A percentile compares a stretch with the other conserved stretches of the same genome.
Evolutionary conservation across 768 basidiomycete genomes (phyloP).

Genomic region (Filobasidium wieringae): DNA sequence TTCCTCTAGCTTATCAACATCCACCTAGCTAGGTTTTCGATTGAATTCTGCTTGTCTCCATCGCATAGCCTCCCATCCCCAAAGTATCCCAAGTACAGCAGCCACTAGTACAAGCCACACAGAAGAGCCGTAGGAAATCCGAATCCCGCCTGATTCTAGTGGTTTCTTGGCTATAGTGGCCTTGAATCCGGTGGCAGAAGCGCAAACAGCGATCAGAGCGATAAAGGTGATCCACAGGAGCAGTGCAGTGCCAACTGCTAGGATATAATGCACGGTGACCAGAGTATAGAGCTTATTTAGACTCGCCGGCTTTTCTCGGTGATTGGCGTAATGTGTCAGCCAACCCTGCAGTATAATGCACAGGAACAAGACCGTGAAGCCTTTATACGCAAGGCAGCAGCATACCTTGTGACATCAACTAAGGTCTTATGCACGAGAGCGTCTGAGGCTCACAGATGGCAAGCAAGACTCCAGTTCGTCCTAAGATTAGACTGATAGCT

Average conservation of each 20-base stretch:
- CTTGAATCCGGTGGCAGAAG: background rate
- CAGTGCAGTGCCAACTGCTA: background rate
- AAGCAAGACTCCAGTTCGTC: background rate
- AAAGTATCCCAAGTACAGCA: background rate
- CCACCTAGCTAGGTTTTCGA: no score
- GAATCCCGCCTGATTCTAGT: background rate
- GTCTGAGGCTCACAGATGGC: background rate
- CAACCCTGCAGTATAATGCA: background rate
- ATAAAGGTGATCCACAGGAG: background rate
- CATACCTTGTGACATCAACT: background rate
- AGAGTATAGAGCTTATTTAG: background rate
- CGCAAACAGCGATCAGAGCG: background rate
- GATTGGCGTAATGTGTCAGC: background rate
- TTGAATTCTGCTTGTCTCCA: background rate
- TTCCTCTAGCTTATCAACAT: no score
- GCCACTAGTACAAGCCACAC: background rate
- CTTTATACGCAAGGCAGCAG: background rate
- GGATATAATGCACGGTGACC: background rate
- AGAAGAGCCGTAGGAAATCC: background rate
- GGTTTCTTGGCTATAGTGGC: background rate
- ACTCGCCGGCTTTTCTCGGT: background rate
- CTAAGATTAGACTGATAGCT: background rate
- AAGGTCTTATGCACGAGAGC: background rate
- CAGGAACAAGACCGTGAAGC: background rate
- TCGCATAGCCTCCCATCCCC: background rate